Percentiles rank a stretch among this genome's conserved stretches.
phyloP scores from a whole-genome alignment of 2,329 filamentous ascomycete genomes.

The Apiospora malaysiana region DNA sequence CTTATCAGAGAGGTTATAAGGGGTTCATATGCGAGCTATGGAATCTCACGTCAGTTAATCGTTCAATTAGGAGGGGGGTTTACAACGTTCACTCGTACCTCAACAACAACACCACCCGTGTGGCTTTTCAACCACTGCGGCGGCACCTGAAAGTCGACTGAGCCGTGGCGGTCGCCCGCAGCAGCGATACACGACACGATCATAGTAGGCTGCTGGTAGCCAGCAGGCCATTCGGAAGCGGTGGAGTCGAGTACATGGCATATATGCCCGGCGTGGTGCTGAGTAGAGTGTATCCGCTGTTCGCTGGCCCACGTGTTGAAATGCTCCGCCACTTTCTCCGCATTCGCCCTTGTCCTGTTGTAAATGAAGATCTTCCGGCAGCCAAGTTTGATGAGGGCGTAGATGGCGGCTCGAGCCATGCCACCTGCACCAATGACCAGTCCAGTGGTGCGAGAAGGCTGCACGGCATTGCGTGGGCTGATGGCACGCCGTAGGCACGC shows the following conservation, averaged over 20 bases:
- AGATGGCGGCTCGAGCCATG: slow-evolving; percentile 77
- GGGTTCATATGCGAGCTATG: slow-evolving; percentile 70
- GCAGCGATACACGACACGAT: slow-evolving; percentile 76
- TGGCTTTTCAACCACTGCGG: slow-evolving; percentile 71
- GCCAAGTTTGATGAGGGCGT: slow-evolving; percentile 74
- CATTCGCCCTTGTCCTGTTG: slow-evolving; percentile 68
- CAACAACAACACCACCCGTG: slow-evolving; percentile 75
- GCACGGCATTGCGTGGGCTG: slow-evolving; percentile 68
- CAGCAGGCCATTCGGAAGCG: slow-evolving; percentile 67
- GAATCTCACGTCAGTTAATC: background rate
- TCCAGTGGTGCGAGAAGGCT: slow-evolving; percentile 56
- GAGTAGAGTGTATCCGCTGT: slow-evolving; percentile 38
- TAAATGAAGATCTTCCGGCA: slow-evolving; percentile 75
- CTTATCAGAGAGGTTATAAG: slow-evolving; percentile 71
- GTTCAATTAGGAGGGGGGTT: background rate
- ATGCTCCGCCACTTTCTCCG: slow-evolving; percentile 67
- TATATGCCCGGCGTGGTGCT: slow-evolving; percentile 45
- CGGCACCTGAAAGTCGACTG: slow-evolving; percentile 73
- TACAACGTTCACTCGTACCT: slow-evolving; percentile 45
- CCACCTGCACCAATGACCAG: slow-evolving; percentile 69
- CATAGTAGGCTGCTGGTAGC: slow-evolving; percentile 69
- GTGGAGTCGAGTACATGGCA: slow-evolving; percentile 63
- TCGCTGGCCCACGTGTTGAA: slow-evolving; percentile 62
- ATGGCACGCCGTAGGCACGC: slow-evolving; percentile 69
- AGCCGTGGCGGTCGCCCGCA: slow-evolving; percentile 63